Base-by-base conservation (phyloP, 306 rosid genomes). In the Gynostemma pentaphyllum region DNA sequence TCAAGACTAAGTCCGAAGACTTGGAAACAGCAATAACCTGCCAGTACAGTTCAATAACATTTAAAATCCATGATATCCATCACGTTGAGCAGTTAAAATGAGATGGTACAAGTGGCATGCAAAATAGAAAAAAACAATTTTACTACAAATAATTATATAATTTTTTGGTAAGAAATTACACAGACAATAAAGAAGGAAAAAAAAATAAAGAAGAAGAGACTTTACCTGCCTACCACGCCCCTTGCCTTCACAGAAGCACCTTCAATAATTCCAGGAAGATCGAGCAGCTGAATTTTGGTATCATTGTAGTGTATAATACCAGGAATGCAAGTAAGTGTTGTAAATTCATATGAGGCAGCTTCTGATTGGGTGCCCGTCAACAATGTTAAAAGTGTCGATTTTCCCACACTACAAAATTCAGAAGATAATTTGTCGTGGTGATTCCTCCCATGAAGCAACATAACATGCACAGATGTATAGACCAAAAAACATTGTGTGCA, bases 241-340 rank as follows among this genome's bases (percentile, higher is more conserved):
- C 81, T 94, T 94, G 67, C 99, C 99, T 77, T 94, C 99, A n/a
- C n/a, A 65, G 99, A 94, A 54, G 99, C 99, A 81, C 99, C 99
- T 81, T 94, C 99, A 69, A 94, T 94, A 77, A 94, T 94, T 75
- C 99, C 99, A 70, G 99, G 99, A 81, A 94, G 99, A 79, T 94
- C 99, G 21, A 94, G 99, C 80, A 94, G 72, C 81, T 94, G 99
- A 75, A 94, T 94, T 72, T 94, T 94, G 57, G 99, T 94, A 70
- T 89, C 99, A 70, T 94, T 94, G 73, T 94, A 94, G 75, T 94
- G 75, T 78, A 94, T 88, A 63, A 94, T 94, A 29, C 99, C 97
- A 45, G 99, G 99, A 78, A 94, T 94, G 77, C 99, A 94, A 23
- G 99, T 94, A 59, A 94, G 81, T 28, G 99, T 94, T 60, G 99